phyloP scores from a whole-genome alignment of 164 flowering plant genomes.

The Kingdonia uniflora region DNA sequence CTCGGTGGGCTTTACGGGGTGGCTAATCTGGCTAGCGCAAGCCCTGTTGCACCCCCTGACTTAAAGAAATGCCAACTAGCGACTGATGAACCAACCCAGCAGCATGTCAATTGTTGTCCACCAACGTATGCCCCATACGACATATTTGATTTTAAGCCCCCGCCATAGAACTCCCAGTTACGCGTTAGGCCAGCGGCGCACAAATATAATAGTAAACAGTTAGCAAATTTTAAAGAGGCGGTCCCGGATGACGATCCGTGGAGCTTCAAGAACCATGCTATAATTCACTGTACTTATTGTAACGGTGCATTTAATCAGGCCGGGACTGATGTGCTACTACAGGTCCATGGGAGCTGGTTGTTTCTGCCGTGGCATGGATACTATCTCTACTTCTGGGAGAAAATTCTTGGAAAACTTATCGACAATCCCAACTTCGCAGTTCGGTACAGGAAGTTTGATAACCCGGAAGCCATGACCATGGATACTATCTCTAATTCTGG shows the following conservation, averaged over 20 bases:
- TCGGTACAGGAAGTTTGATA: not conserved
- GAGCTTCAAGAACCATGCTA: slow-evolving; percentile 9
- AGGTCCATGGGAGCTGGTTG: slow-evolving; percentile 1
- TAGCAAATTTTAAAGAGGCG: slow-evolving; percentile 8
- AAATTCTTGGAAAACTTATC: slow-evolving; percentile 2
- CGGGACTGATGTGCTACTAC: not conserved
- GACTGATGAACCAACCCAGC: not conserved
- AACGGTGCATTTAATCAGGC: not conserved
- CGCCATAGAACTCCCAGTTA: not conserved
- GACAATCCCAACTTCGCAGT: not conserved
- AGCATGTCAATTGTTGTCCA: not conserved
- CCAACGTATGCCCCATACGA: no score
- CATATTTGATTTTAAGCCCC: slow-evolving; percentile 6
- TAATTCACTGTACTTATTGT: slow-evolving; percentile 8
- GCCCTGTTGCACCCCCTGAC: not conserved
- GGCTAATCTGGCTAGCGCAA: no score
- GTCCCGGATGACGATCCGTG: slow-evolving; percentile 5
- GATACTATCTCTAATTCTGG: slow-evolving; percentile 4
- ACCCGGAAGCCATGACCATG: not conserved
- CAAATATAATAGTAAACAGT: not conserved
- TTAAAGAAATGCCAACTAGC: not conserved
- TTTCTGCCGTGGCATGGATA: slow-evolving; percentile 4
- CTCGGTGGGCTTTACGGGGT: not conserved
- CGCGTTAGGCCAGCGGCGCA: slow-evolving; percentile 12
- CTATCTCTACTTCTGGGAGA: slow-evolving; percentile 6